Conservation (phyloP, 2,329 filamentous ascomycete genomes). For the Phaeosphaeria sp. region DNA sequence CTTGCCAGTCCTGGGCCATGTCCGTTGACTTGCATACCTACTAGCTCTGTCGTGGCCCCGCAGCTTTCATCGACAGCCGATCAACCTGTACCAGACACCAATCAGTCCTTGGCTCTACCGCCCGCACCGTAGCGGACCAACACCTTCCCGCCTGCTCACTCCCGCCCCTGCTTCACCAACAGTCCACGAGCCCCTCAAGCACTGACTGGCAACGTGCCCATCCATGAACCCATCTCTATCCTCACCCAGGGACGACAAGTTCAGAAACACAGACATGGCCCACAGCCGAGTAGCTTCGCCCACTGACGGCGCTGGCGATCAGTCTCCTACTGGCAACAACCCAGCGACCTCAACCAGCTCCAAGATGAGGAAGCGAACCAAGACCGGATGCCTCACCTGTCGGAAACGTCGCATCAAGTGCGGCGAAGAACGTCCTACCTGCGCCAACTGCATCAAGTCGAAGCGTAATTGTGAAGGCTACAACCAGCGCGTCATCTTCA, state of each 20-base stretch:
- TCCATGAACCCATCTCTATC: background rate
- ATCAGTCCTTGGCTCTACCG: slow-evolving; percentile 34
- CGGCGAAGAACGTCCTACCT: slow-evolving; percentile 84
- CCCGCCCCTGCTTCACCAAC: slow-evolving; percentile 8
- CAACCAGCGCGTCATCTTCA: slow-evolving; percentile 81
- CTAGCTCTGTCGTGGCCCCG: slow-evolving; percentile 13
- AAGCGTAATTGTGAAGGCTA: slow-evolving; percentile 86
- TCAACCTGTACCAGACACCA: slow-evolving; percentile 36
- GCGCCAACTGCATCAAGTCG: slow-evolving; percentile 85
- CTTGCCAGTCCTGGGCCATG: background rate
- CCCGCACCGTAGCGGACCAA: slow-evolving; percentile 26
- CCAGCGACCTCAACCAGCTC: slow-evolving; percentile 28
- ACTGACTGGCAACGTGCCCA: background rate
- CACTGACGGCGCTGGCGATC: slow-evolving; percentile 30
- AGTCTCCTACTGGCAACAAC: slow-evolving; percentile 34
- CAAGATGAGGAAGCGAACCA: slow-evolving; percentile 67
- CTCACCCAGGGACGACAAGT: background rate
- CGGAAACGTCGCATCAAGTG: slow-evolving; percentile 96
- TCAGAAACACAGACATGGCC: slow-evolving; percentile 23
- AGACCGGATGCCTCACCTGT: slow-evolving; percentile 93
- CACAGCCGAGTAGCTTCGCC: slow-evolving; percentile 25
- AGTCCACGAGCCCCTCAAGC: background rate
- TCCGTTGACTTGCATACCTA: background rate
- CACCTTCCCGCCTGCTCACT: slow-evolving; percentile 26
- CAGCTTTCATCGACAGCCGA: slow-evolving; percentile 28